Evolutionary conservation across 2,329 filamentous ascomycete species (phyloP).

Genomic region (Fusarium brachygibbosum): DNA sequence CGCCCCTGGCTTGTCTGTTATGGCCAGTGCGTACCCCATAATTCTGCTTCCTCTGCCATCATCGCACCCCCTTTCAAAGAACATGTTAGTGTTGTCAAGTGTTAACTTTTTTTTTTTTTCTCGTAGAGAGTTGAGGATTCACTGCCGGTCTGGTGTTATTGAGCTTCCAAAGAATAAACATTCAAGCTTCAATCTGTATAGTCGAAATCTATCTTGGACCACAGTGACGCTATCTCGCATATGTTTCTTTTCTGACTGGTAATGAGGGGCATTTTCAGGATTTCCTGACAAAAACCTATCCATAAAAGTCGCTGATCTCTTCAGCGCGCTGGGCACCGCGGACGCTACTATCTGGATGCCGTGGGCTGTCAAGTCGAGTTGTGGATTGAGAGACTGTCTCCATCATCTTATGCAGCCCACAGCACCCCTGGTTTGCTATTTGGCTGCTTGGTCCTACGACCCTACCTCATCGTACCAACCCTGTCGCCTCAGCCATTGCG

Average conservation of each 20-base stretch:
- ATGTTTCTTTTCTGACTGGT: conserved; percentile 2
- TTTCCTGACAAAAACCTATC: conserved; percentile 33
- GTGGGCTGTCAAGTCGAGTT: conserved; percentile 51
- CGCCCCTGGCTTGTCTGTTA: background rate
- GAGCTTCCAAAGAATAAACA: background rate
- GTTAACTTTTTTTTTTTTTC: conserved; percentile 9
- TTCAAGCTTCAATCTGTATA: background rate
- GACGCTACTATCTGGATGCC: conserved; percentile 50
- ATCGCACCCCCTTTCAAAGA: conserved; percentile 41
- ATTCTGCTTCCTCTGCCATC: conserved; percentile 37
- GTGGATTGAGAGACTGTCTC: conserved; percentile 45
- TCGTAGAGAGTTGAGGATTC: conserved; percentile 35
- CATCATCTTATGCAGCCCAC: conserved; percentile 54
- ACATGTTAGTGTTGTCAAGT: conserved; percentile 6
- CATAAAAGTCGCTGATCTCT: conserved; percentile 47
- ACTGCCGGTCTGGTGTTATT: conserved; percentile 23
- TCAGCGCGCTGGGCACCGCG: conserved; percentile 42
- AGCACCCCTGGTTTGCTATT: conserved; percentile 49
- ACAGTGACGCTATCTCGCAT: conserved; percentile 4
- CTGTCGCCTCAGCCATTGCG: conserved; percentile 61
- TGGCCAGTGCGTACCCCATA: conserved; percentile 42
- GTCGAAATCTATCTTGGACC: background rate
- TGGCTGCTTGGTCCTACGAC: conserved; percentile 54
- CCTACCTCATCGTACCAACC: conserved; percentile 60
- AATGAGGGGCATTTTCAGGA: conserved; percentile 31